Percentiles rank a stretch among this genome's conserved stretches.
Conservation (phyloP, 169 alveolate species). For the Perkinsus marinus region DNA sequence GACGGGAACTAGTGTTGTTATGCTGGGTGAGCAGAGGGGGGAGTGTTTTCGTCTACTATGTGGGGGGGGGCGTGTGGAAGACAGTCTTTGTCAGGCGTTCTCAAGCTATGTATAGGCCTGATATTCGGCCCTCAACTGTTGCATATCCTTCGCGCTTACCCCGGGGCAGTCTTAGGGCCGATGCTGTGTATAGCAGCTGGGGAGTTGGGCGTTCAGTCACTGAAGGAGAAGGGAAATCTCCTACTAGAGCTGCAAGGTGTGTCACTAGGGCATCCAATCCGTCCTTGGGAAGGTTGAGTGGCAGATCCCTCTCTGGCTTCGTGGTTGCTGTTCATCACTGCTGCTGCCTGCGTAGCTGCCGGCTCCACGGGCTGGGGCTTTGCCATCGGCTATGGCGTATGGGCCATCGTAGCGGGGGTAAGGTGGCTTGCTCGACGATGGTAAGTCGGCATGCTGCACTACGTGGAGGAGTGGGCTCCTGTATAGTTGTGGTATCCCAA, state of each 20-base stretch:
- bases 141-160: neutral
- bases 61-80: too few species aligned
- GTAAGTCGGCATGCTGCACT: too few species aligned
- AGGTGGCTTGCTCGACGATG: neutral
- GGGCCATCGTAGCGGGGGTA: neutral
- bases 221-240: neutral
- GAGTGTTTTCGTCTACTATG: too few species aligned
- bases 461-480: neutral
- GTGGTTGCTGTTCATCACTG: neutral
- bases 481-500: neutral
- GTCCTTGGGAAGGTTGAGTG: too few species aligned
- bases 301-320: neutral
- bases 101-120: neutral
- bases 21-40: neutral
- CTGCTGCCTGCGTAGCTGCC: neutral
- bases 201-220: neutral
- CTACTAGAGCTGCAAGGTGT: neutral
- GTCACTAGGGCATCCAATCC: too few species aligned
- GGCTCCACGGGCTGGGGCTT: neutral
- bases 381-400: neutral
- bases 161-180: neutral
- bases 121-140: neutral
- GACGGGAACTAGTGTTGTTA: neutral
- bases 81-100: neutral
- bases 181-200: neutral